Base-by-base conservation (phyloP, 2,329 filamentous ascomycete genomes). In the Pestalotiopsis sp. region DNA sequence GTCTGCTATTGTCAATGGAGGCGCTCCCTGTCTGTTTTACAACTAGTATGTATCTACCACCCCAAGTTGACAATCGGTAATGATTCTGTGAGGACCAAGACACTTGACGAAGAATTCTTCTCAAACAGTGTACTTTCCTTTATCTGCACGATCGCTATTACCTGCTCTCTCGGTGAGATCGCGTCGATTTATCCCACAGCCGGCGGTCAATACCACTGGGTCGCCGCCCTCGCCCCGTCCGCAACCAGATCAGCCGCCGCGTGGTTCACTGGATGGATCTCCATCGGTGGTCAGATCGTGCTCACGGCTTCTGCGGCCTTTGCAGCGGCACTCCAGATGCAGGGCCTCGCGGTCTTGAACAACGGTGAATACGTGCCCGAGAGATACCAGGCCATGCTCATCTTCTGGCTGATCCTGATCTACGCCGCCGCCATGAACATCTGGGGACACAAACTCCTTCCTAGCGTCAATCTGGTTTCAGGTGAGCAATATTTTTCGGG, bases 241-340 rank as follows among this genome's bases (percentile, higher is more conserved):
- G 77, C 76, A 0, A 77, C 78, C 13, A 77, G 76, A 66, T 75
- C 78, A 4, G 72, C 78, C 3, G 78, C 81, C 2, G 79, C 81
- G 1, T 84, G 81, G 79, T 78, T 81, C 62, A 82, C 80, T 1
- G 81, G 81, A 71, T 84, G 82, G 81, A 82, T 85, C 41, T 83
- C 80, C 1, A 78, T 85, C 27, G 83, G 83, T 14, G 84, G 84
- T 0, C 83, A 84, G 61, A 78, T 83, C 3, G 79, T 85, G 1
- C 71, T 85, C 2, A 82, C 82, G n/a, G 81, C 83, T 0, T 84
- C 84, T 0, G 83, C 83, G 20, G 84, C 83, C 0, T 85, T 85
- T 62, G 80, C 82, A 0, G 81, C 80, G 1, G 83, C 82, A 0
- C 77, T 85, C 0, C 81, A 85, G 66, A 73, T 81, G 0, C 83